Conservation (phyloP, 306 rosid genomes). For the Pterocarpus macrocarpus region DNA sequence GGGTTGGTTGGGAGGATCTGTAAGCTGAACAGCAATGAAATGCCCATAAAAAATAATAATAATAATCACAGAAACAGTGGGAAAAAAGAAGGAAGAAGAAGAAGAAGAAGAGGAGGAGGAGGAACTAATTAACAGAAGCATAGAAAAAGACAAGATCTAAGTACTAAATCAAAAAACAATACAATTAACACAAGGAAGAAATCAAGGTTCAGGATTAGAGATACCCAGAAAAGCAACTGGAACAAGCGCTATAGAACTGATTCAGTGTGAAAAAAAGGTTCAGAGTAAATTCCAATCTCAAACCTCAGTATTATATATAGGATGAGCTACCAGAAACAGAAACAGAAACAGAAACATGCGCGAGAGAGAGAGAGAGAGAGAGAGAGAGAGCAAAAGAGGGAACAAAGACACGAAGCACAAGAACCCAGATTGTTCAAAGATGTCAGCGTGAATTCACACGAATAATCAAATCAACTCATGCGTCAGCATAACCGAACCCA, state of each 20-base stretch:
- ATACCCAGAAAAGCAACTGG: constrained; percentile 33
- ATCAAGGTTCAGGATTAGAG: not conserved
- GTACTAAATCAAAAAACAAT: not conserved
- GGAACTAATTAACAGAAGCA: not conserved
- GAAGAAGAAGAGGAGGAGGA: too few relatives aligned
- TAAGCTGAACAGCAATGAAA: constrained; percentile 12
- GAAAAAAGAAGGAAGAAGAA: not conserved
- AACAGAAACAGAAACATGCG: constrained; percentile 2
- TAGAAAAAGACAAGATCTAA: constrained; percentile 44
- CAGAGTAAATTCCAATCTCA: constrained; percentile 2
- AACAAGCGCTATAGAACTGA: not conserved
- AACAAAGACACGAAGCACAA: not conserved
- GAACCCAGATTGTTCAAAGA: constrained; percentile 25
- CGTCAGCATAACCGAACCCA: not conserved
- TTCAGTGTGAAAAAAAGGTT: not conserved
- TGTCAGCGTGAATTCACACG: not conserved
- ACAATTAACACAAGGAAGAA: constrained; percentile 16
- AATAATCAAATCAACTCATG: constrained; percentile 34
- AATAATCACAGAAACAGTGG: not conserved
- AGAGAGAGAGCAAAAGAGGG: not conserved
- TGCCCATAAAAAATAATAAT: not conserved
- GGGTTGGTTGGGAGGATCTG: constrained; percentile 18
- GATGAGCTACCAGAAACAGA: not conserved
- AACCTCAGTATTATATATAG: constrained; percentile 11
- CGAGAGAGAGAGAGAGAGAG: not conserved